phyloP scores from a whole-genome alignment of 331 rosid genomes.

The Quercus tomentella region DNA sequence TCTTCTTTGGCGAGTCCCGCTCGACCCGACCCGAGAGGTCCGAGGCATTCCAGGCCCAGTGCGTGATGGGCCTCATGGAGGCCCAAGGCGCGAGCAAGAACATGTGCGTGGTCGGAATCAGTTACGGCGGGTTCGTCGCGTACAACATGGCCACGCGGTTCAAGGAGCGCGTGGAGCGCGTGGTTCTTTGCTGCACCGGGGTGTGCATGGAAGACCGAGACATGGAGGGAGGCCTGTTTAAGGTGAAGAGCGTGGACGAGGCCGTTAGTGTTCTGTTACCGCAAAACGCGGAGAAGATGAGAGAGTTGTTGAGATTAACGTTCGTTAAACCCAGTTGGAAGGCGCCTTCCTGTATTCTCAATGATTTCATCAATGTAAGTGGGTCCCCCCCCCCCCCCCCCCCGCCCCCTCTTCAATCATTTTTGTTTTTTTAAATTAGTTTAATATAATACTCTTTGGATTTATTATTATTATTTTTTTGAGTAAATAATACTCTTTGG shows the following conservation, averaged over 20 bases:
- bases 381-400: too few relatives aligned
- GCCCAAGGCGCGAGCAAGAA: slow-evolving; percentile 39
- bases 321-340: slow-evolving; percentile 47
- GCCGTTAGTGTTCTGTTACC: slow-evolving; percentile 64
- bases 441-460: too few relatives aligned
- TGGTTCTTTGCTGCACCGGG: slow-evolving; percentile 81
- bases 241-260: slow-evolving; percentile 62
- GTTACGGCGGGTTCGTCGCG: slow-evolving; percentile 93
- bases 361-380: slow-evolving; percentile 65
- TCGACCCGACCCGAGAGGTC: slow-evolving; percentile 62
- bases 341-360: slow-evolving; percentile 62
- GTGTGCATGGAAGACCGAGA: slow-evolving; percentile 76
- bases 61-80: slow-evolving; percentile 52
- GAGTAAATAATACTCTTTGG: too few relatives aligned
- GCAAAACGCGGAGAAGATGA: slow-evolving; percentile 50
- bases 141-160: slow-evolving; percentile 81
- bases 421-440: too few relatives aligned
- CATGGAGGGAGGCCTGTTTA: slow-evolving; percentile 76
- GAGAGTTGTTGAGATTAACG: slow-evolving; percentile 50
- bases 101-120: slow-evolving; percentile 53
- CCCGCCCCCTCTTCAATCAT: too few relatives aligned
- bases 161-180: slow-evolving; percentile 52
- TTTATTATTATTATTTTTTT: too few relatives aligned
- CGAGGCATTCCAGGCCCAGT: slow-evolving; percentile 74
- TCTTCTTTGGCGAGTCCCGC: slow-evolving; percentile 83